Evolutionary conservation across 805 yeast genomes (phyloP).

Genomic region (Yarrowia sp.): DNA sequence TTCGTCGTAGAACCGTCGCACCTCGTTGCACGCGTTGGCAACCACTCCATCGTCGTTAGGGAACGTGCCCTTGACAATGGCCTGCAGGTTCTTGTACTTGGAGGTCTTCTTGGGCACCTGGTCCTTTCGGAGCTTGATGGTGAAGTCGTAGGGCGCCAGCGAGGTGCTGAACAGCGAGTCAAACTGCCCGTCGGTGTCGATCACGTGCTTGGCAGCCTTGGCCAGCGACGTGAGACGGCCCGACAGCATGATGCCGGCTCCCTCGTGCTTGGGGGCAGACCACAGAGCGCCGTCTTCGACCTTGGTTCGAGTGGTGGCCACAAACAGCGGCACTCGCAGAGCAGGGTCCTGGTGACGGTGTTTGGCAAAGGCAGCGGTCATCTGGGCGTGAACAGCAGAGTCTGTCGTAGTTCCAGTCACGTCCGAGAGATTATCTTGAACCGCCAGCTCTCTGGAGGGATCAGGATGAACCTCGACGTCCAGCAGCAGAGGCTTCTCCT

Average conservation of each 20-base stretch:
- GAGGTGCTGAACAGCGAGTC: slow-evolving; percentile 76
- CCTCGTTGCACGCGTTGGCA: slow-evolving; percentile 64
- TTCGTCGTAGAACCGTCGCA: slow-evolving; percentile 64
- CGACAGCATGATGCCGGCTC: slow-evolving; percentile 72
- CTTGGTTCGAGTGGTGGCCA: slow-evolving; percentile 68
- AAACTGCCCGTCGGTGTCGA: slow-evolving; percentile 29
- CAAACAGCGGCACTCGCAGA: slow-evolving; percentile 76
- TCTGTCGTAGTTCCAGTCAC: slow-evolving; percentile 55
- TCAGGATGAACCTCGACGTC: slow-evolving; percentile 61
- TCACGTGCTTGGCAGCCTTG: slow-evolving; percentile 65
- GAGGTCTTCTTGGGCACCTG: slow-evolving; percentile 51
- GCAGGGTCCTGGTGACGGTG: slow-evolving; percentile 82
- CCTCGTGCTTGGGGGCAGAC: slow-evolving; percentile 63
- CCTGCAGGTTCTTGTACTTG: slow-evolving; percentile 51
- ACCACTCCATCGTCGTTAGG: slow-evolving; percentile 49
- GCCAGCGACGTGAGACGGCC: slow-evolving; percentile 87
- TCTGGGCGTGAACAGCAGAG: slow-evolving; percentile 64
- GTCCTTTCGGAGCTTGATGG: slow-evolving; percentile 62
- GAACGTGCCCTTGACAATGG: slow-evolving; percentile 53
- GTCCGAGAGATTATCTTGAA: slow-evolving; percentile 42
- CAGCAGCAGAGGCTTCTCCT: slow-evolving; percentile 79
- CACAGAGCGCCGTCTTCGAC: slow-evolving; percentile 74
- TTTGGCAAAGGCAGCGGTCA: slow-evolving; percentile 68
- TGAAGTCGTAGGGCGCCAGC: slow-evolving; percentile 81
- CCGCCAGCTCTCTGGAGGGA: slow-evolving; percentile 30